These are phyloP conservation scores for Leptographium procerum DNA, from an alignment of 2,329 filamentous ascomycete species.

Conservation along the genomic window DNA sequence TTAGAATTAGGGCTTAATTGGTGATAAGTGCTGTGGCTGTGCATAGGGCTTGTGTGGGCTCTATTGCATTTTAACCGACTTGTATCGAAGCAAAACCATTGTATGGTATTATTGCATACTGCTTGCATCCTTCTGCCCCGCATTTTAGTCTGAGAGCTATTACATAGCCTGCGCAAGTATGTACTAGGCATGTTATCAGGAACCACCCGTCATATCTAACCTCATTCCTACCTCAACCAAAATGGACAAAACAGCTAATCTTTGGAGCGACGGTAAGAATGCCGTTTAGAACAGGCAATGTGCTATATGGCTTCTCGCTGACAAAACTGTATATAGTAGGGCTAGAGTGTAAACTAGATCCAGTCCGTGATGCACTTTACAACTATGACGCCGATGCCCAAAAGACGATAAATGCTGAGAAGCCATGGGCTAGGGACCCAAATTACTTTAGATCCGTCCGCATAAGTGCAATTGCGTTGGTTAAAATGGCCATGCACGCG, in stretches of 20 bases:
- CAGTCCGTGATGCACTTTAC: slow-evolving; percentile 84
- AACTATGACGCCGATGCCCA: slow-evolving; percentile 61
- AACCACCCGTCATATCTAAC: background rate
- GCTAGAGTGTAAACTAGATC: slow-evolving; percentile 81
- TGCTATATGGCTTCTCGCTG: background rate
- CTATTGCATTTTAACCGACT: background rate
- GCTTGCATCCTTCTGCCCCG: background rate
- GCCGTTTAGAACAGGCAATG: background rate
- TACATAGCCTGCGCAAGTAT: background rate
- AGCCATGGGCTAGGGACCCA: slow-evolving; percentile 68
- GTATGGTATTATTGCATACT: background rate
- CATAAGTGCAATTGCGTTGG: slow-evolving; percentile 82
- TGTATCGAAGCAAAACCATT: background rate
- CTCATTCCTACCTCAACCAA: background rate
- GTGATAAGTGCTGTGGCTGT: background rate
- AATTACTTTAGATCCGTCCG: slow-evolving; percentile 89
- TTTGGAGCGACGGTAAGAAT: slow-evolving; percentile 41
- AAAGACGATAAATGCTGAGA: slow-evolving; percentile 49
- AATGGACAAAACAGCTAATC: slow-evolving; percentile 47
- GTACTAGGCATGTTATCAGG: background rate
- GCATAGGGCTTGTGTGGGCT: background rate
- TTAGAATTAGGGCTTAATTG: slow-evolving; percentile 2
- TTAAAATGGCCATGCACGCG: slow-evolving; percentile 99
- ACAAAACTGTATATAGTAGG: slow-evolving; percentile 37
- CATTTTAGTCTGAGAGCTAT: too few species aligned